These are phyloP conservation scores for Trametes cingulata DNA, from an alignment of 768 basidiomycete species.

Conservation along the genomic window DNA sequence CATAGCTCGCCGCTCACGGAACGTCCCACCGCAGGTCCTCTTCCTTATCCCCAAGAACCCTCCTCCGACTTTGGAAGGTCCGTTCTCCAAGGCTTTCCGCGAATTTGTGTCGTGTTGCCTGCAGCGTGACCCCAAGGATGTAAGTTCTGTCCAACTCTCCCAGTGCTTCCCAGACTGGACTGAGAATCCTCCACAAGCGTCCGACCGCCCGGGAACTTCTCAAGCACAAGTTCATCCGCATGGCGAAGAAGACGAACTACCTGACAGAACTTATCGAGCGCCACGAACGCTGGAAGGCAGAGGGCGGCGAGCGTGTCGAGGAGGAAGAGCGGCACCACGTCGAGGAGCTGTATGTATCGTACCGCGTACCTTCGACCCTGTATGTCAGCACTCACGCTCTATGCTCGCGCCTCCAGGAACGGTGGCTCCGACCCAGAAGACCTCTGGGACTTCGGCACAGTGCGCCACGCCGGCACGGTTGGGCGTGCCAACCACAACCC, in stretches of 20 bases:
- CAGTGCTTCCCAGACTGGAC: background rate
- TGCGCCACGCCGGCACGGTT: constrained; percentile 76
- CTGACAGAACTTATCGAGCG: constrained; percentile 95
- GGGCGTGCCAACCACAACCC: constrained; percentile 60
- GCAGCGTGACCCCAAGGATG: constrained; percentile 91
- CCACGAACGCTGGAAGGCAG: constrained; percentile 89
- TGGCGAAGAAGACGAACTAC: constrained; percentile 94
- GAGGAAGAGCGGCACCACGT: constrained; percentile 66
- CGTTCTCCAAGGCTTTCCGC: constrained; percentile 89
- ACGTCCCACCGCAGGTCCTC: constrained; percentile 62
- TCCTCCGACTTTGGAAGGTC: constrained; percentile 86
- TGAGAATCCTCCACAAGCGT: constrained; percentile 52
- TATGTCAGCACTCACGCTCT: background rate
- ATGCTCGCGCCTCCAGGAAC: constrained; percentile 38
- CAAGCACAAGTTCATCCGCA: constrained; percentile 93
- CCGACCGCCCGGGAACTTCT: constrained; percentile 93
- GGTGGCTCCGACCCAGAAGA: constrained; percentile 69
- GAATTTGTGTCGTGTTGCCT: constrained; percentile 94
- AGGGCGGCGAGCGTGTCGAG: constrained; percentile 76
- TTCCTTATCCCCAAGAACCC: constrained; percentile 99
- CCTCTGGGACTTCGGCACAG: constrained; percentile 97
- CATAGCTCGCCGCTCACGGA: background rate
- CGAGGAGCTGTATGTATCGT: constrained; percentile 62
- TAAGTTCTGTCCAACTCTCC: constrained; percentile 34
- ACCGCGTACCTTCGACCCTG: background rate